Base-by-base conservation (phyloP, 345 rosid species). In the Hypericum perforatum region DNA sequence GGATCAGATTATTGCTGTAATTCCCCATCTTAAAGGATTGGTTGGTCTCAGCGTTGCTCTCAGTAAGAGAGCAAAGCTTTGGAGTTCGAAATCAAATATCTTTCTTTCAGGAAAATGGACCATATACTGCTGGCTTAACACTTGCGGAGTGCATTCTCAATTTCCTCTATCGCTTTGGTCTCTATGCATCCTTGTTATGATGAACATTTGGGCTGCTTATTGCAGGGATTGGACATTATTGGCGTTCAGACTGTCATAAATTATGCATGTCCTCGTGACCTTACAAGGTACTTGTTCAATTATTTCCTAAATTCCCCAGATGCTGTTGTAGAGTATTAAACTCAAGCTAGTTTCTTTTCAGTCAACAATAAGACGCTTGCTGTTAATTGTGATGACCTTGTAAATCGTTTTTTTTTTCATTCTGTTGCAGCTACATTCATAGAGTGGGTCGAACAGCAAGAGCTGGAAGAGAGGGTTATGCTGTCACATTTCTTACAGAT, bases 401-500 rank as follows among this genome's bases (percentile, higher is more conserved):
- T 51, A 6, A 44, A 58, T 39, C 52, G 29, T 9, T 41, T 0
- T 53, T 0, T 22, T 44, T 54, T 43, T 63, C 37, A 65, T 56
- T 47, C 45, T 57, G 37, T 62, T 58, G 58, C 82, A 92, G 98
- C 63, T 88, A 92, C 60, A 82, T 85, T 69, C 98, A 92, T 68
- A 80, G 95, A 67, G 98, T 92, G 11, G 98, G 98, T 58, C 84
- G 95, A 53, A 88, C 95, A 48, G 98, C 98, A 53, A 80, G 98
- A 82, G 98, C 98, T 63, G 98, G 98, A 8, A 82, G 94, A 74
- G 82, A 85, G 73, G 97, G 98, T 59, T 92, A 79, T 70, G 98
- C 98, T 44, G 98, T 92, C 56, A 92, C 97, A 16, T 83, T 92
- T 63, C 68, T 88, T 63, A 82, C 97, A 40, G 98, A 92, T 66